Base-by-base conservation (phyloP, 108 stramenopile species). In the Skeletonema costatum region DNA sequence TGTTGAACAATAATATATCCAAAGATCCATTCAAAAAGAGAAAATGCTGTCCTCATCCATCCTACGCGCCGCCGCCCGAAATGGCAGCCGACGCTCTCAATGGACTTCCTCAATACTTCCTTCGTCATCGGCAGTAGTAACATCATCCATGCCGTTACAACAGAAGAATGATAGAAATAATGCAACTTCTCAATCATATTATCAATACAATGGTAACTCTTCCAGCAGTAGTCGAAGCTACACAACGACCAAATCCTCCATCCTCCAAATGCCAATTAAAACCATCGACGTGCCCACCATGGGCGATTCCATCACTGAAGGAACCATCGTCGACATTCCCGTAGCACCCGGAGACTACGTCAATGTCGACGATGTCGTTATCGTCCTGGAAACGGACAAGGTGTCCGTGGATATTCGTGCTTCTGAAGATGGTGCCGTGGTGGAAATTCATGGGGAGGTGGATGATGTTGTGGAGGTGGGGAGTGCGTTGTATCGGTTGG, bases 381-480 rank as follows among this genome's bases (percentile, higher is more conserved):
- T 95, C 12, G 92, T 95, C 8, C 78, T 99, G 32, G 99, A 99
- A 86, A 99, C 99, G 9, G 99, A 99, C 75, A 99, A 99, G 85
- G 98, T 99, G 0, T 87, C 90, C 10, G 93, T 97, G 17, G 95
- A 95, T 61, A 90, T 97, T 3, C 88, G 97, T 32, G 96, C 98
- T 16, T 85, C 92, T 1, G 89, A 92, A 51, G 82, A 84, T 5
- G 99, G 99, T 7, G 87, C 75, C 12, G 71, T 99, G 64, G 86
- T 89, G 32, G 98, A 98, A 88, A 86, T 96, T 62, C 56, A 97
- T 65, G 97, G 91, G 9, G 96, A 96, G 68, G 88, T 97, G 10
- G 97, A 98, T 68, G 97, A 97, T 72, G 98, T 94, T 21, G 98
- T 99, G 9, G 96, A 97, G 71, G 99, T 99, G 31, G 99, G 99